A percentile compares a stretch with the other conserved stretches of the same genome.
Evolutionary conservation across 1,284 basidiomycete genomes (phyloP).

Genomic region (Trametes sp.): DNA sequence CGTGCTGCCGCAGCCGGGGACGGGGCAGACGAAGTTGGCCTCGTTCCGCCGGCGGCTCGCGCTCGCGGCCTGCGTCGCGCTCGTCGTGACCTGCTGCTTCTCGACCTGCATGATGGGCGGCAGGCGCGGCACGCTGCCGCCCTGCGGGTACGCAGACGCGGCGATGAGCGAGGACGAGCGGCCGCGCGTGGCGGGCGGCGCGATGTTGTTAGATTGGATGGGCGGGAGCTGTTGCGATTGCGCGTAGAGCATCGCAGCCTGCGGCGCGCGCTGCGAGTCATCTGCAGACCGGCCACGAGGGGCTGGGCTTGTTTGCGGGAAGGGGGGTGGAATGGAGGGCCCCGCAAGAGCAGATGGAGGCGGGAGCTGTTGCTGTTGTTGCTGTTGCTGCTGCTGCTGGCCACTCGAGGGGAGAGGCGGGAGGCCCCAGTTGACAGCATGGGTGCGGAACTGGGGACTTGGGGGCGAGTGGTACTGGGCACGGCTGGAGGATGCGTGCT

Average conservation of each 20-base stretch:
- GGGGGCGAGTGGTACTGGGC: conserved; percentile 21
- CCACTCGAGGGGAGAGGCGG: conserved; percentile 21
- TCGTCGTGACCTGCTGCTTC: conserved; percentile 93
- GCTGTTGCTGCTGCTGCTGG: conserved; percentile 23
- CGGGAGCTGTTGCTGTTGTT: conserved; percentile 12
- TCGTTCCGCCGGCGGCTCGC: conserved; percentile 89
- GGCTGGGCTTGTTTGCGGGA: conserved; percentile 9
- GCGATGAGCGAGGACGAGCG: conserved; percentile 29
- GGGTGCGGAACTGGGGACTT: conserved; percentile 30
- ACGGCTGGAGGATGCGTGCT: conserved; percentile 29
- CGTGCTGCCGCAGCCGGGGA: conserved; percentile 94
- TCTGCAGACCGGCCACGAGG: conserved; percentile 30
- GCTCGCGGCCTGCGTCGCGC: conserved; percentile 93
- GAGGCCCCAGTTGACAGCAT: conserved; percentile 30
- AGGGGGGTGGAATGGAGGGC: conserved; percentile 24
- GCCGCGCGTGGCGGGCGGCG: conserved; percentile 20
- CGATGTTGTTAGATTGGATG: conserved; percentile 24
- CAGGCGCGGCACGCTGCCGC: conserved; percentile 64
- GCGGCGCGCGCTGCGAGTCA: conserved; percentile 38
- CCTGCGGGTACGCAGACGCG: conserved; percentile 32
- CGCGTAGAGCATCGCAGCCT: conserved; percentile 37
- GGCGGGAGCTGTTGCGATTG: conserved; percentile 35
- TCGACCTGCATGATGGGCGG: conserved; percentile 88
- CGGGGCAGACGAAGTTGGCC: conserved; percentile 91
- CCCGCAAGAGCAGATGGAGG: conserved; percentile 32